Evolutionary conservation across 306 rosid species (phyloP).

Genomic region (Prunus padus): DNA sequence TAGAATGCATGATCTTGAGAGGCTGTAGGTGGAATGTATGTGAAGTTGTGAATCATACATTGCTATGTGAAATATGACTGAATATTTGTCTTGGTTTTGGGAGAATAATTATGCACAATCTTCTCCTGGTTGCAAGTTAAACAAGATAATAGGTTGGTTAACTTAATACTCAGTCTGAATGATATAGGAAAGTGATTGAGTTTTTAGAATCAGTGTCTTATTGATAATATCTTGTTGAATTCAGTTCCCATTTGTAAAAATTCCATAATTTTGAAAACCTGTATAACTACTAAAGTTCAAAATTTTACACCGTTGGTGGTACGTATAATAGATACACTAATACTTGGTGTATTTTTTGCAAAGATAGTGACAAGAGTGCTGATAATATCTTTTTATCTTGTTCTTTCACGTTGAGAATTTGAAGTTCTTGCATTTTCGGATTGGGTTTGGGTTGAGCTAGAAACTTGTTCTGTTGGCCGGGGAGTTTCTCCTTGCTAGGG

Average conservation of each 20-base stretch:
- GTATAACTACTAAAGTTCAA: not conserved
- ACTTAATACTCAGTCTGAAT: not conserved
- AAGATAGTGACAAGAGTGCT: not conserved
- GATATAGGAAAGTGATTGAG: not conserved
- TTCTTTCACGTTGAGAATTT: not conserved
- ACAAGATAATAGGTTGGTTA: not conserved
- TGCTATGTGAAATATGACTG: not conserved
- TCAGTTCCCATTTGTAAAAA: not conserved
- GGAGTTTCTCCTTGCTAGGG: not conserved
- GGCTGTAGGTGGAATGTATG: not conserved
- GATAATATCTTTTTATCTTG: not conserved
- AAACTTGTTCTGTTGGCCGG: not conserved
- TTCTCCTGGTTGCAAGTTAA: not conserved
- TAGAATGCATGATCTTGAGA: not conserved
- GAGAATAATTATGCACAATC: constrained; percentile 4
- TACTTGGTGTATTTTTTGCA: not conserved
- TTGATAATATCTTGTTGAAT: not conserved
- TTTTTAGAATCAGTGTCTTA: not conserved
- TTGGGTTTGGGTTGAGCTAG: not conserved
- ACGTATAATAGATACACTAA: not conserved
- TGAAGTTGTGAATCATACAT: not conserved
- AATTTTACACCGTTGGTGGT: not conserved
- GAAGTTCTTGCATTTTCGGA: no score
- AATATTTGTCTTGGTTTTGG: not conserved
- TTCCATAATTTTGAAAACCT: not conserved